Base-by-base conservation (phyloP, 2,329 filamentous ascomycete genomes). In the Acrocalymma vagum region DNA sequence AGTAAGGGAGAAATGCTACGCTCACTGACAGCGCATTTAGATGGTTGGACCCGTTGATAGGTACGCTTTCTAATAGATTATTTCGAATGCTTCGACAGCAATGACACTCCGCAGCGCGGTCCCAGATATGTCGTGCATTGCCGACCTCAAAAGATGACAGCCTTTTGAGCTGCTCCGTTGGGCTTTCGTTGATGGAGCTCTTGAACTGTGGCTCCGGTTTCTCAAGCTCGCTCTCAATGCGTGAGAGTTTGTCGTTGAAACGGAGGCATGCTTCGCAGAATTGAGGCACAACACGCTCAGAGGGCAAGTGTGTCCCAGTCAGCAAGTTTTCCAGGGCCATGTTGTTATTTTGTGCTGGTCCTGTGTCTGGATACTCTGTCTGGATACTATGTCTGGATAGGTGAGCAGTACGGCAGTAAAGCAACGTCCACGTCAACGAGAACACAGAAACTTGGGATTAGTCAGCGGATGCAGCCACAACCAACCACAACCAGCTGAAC, bases 91-190 rank as follows among this genome's bases (percentile, higher is more conserved):
- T 35, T 23, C 31, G 18, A 23, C 31, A 35, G 31, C 20, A 35
- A 5, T 7, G 13, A 25, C 31, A 35, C 9, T n/a, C 20, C 13
- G 31, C 7, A 35, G 20, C 22, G 31, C 26, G 31, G 20, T 35
- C 31, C 31, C 31, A 35, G 31, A 35, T 35, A 14, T 35, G 31
- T 17, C n/a, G 31, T 13, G 31, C 14, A 5, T 35, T 35, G 31
- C 31, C 26, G 31, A 35, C 26, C 9, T 24, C 9, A 14, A 35
- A 25, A 8, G 31, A 16, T 7, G 31, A 9, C n/a, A 24, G 9
- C 13, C 8, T 35, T 7, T n/a, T 35, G 31, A 35, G 31, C n/a
- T 35, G 31, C 18, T 35, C 20, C 3, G 31, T 35, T 8, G 31
- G 31, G 31, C 31, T 23, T 24, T 10, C 9, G 10, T 24, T 23